These are phyloP conservation scores for Amauroascus verrucosus DNA, from an alignment of 2,329 filamentous ascomycete genomes.

Conservation along the genomic window DNA sequence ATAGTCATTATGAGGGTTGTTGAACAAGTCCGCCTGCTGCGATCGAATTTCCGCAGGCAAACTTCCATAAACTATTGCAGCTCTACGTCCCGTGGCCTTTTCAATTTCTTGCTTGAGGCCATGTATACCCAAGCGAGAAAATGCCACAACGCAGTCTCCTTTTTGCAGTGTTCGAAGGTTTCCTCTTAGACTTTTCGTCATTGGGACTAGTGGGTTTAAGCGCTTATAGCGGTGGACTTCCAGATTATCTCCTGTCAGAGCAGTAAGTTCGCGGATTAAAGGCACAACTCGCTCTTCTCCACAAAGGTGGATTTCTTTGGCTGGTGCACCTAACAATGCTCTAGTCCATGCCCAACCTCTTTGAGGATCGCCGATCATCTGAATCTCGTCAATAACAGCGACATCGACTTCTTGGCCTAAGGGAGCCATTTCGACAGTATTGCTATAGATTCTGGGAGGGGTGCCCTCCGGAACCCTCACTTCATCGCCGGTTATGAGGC, in stretches of 20 bases:
- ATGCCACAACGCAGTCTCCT: slow-evolving; percentile 82
- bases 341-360: slow-evolving; percentile 94
- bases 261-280: slow-evolving; percentile 66
- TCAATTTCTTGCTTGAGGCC: slow-evolving; percentile 70
- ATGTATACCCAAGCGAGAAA: slow-evolving; percentile 75
- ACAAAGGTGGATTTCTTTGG: slow-evolving; percentile 83
- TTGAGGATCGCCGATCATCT: slow-evolving; percentile 76
- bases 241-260: slow-evolving; percentile 69
- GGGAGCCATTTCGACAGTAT: slow-evolving; percentile 86
- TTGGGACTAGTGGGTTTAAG: slow-evolving; percentile 64
- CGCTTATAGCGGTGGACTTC: slow-evolving; percentile 74
- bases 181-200: slow-evolving; percentile 52
- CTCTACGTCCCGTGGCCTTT: slow-evolving; percentile 61
- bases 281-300: slow-evolving; percentile 77
- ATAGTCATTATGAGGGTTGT: slow-evolving; percentile 90
- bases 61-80: slow-evolving; percentile 86
- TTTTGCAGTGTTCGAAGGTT: slow-evolving; percentile 62
- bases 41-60: slow-evolving; percentile 87
- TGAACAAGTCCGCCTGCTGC: slow-evolving; percentile 85
- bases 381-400: slow-evolving; percentile 94
- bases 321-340: slow-evolving; percentile 75
- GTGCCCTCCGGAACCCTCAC: slow-evolving; percentile 56
- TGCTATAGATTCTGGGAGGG: slow-evolving; percentile 56
- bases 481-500: slow-evolving; percentile 85
- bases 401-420: slow-evolving; percentile 59